Base-by-base conservation (phyloP, 192 early-diverging fungal genomes). In the Diversispora eburnea region DNA sequence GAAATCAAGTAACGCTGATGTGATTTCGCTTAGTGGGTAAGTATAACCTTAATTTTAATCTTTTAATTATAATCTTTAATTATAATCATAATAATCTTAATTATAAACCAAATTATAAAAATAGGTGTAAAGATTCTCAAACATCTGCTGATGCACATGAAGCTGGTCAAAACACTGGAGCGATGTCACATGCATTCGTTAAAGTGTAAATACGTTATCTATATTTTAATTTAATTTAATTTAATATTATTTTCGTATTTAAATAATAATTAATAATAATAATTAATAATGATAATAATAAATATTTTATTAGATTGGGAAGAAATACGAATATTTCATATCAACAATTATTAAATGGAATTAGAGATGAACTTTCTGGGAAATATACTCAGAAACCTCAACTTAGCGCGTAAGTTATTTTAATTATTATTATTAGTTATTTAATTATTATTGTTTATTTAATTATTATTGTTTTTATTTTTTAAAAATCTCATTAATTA, bases 381-480 rank as follows among this genome's bases (percentile, higher is more conserved):
- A 83, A 85, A 67, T 94, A 93, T 76, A 77, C 75, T 3, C 93
- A 95, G 79, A 86, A 91, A 73, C 94, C 94, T 6, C 94, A 95
- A 79, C 84, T 96, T 6, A 82, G 80, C 58, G 74, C 80, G 13
- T 78, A 78, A 70, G 68, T 70, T 54, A 17, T 54, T 33, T 33
- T 33, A 33, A 33, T 17, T 17, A 54, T 15, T 2, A 52, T 33
- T 52, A n/a, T 12, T 25, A 15, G 52, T 54, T 46, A 2, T 13
- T n/a, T 54, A 68, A n/a, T 52, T 52, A 45, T 19, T 15, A 68
- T n/a, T 8, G 6, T 33, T 33, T 22, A n/a, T n/a, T n/a, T 54
- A 68, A n/a, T 52, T 52, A 45, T 19, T 15, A 68, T n/a, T 8
- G 6, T 33, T 33, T 22, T 22, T 9, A 8, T 17, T 46, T 49